These are phyloP conservation scores for Candida anglica DNA, from an alignment of 805 yeast genomes.

Conservation along the genomic window DNA sequence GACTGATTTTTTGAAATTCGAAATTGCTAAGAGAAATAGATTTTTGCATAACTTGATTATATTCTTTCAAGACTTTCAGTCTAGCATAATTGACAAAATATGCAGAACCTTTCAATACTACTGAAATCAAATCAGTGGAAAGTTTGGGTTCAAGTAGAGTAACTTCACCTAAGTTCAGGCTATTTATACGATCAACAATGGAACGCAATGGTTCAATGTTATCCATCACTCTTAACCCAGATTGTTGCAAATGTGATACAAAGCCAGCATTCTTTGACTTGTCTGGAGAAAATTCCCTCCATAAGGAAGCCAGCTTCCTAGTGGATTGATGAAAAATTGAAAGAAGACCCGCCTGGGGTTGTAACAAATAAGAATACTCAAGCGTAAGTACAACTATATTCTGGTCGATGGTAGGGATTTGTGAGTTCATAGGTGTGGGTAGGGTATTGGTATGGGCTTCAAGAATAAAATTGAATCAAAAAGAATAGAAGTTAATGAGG, in stretches of 20 bases:
- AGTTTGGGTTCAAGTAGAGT: slow-evolving; percentile 29
- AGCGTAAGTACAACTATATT: slow-evolving; percentile 21
- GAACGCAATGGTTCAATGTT: slow-evolving; percentile 3
- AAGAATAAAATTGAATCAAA: too few relatives aligned
- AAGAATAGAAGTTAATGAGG: too few relatives aligned
- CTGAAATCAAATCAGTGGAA: slow-evolving; percentile 32
- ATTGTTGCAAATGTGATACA: too few relatives aligned
- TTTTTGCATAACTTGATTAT: slow-evolving; percentile 18
- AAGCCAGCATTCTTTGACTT: too few relatives aligned
- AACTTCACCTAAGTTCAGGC: slow-evolving; percentile 9
- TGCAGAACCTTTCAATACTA: slow-evolving; percentile 30
- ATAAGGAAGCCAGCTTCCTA: slow-evolving; percentile 5
- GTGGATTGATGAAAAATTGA: slow-evolving; percentile 1
- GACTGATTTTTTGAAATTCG: background rate
- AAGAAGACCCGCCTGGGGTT: slow-evolving; percentile 7
- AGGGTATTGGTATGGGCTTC: too few relatives aligned
- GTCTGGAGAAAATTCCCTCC: slow-evolving; percentile 2
- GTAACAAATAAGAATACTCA: slow-evolving; percentile 23
- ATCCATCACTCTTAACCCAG: slow-evolving; percentile 7
- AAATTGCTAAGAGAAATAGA: background rate
- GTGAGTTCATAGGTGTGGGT: background rate
- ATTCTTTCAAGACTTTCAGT: slow-evolving; percentile 24
- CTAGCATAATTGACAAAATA: slow-evolving; percentile 29
- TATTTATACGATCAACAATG: slow-evolving; percentile 1
- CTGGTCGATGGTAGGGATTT: slow-evolving; percentile 4